A percentile compares a stretch with the other conserved stretches of the same genome.
These are phyloP conservation scores for Sonneratia alba DNA, from an alignment of 345 rosid species.

Conservation along the genomic window DNA sequence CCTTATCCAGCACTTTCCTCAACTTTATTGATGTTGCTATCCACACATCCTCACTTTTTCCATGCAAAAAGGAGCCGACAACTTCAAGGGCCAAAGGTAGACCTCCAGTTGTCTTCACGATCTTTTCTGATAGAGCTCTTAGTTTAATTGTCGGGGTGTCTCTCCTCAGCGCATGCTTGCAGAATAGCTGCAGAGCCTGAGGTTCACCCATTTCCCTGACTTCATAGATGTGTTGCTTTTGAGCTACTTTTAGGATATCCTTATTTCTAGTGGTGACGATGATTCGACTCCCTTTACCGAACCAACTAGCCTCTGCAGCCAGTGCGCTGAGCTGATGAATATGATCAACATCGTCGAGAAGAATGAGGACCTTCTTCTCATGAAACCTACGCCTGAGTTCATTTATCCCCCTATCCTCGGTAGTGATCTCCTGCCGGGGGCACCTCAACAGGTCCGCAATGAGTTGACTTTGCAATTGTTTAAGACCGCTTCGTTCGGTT, in stretches of 20 bases:
- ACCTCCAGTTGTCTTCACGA: background rate
- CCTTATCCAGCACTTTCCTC: background rate
- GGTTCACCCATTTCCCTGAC: background rate
- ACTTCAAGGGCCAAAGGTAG: conserved; percentile 4
- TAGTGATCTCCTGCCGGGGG: background rate
- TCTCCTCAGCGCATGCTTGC: background rate
- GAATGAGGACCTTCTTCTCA: too few species aligned
- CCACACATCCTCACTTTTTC: background rate
- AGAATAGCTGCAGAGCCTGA: background rate
- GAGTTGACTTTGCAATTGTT: background rate
- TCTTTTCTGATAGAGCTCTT: accelerated
- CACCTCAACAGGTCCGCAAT: background rate
- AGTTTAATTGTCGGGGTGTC: background rate
- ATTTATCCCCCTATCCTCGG: background rate
- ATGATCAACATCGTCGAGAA: conserved; percentile 1
- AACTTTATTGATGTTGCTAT: background rate
- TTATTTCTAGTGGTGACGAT: conserved; percentile 1
- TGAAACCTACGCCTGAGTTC: background rate
- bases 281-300: conserved; percentile 4
- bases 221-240: background rate
- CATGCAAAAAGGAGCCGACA: background rate
- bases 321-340: background rate
- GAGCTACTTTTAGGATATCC: too few species aligned
- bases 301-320: background rate
- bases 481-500: background rate